Evolutionary conservation across 805 yeast genomes (phyloP).

Genomic region (Hermanozyma aechmeae): DNA sequence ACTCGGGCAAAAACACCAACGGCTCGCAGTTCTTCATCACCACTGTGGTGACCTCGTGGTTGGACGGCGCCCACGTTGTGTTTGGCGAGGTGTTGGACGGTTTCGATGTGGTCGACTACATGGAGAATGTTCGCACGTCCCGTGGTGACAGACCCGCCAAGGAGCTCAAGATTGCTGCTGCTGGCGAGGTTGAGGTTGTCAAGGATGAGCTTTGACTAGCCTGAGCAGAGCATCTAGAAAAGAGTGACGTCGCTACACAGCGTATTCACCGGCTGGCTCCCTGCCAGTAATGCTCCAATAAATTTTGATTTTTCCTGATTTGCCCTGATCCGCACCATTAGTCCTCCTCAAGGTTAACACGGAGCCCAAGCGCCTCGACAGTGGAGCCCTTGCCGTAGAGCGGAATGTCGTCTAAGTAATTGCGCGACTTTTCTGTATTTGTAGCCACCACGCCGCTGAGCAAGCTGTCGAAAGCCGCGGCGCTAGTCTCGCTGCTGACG

Average conservation of each 20-base stretch:
- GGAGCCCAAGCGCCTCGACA: conserved; percentile 25
- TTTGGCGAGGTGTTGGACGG: conserved; percentile 93
- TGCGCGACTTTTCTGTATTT: conserved; percentile 11
- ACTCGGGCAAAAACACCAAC: conserved; percentile 69
- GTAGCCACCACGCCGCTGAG: conserved; percentile 15
- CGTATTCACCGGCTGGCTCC: too few relatives aligned
- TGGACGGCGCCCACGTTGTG: conserved; percentile 91
- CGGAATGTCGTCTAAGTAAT: conserved; percentile 29
- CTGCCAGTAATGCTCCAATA: too few relatives aligned
- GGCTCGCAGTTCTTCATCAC: conserved; percentile 96
- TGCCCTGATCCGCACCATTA: background rate
- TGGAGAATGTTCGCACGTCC: conserved; percentile 65
- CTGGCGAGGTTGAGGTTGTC: conserved; percentile 49
- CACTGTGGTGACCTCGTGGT: conserved; percentile 85
- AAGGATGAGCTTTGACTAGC: conserved; percentile 28
- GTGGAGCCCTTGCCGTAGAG: conserved; percentile 31
- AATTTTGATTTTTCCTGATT: too few relatives aligned
- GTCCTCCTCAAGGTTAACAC: conserved; percentile 11
- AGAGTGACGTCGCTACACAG: too few relatives aligned
- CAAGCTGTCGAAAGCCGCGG: conserved; percentile 22
- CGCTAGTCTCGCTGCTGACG: conserved; percentile 15
- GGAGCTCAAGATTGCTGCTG: conserved; percentile 52
- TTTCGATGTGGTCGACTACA: conserved; percentile 65
- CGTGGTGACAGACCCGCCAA: conserved; percentile 65
- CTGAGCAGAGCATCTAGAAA: too few relatives aligned